Evolutionary conservation across 257 asterid genomes (phyloP).

Genomic region (Solanum pinnatisectum): DNA sequence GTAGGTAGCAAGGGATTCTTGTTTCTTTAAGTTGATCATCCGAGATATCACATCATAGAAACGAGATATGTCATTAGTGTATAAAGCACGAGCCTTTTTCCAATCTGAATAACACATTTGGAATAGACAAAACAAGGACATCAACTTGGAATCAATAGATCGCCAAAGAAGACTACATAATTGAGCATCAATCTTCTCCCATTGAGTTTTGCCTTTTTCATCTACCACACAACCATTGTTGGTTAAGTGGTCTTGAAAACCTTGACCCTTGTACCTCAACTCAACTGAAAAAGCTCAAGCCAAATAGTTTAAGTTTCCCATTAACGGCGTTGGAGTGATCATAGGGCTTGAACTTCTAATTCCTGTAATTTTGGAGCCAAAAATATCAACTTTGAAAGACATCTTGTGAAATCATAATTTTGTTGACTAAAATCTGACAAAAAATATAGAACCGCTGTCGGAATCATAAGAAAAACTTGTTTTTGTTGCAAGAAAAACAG

Average conservation of each 20-base stretch:
- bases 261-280: background rate
- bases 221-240: background rate
- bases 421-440: background rate
- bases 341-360: background rate
- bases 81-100: background rate
- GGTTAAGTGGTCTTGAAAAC: background rate
- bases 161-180: background rate
- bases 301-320: background rate
- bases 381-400: background rate
- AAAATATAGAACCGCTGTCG: background rate
- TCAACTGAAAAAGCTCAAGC: background rate
- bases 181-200: background rate
- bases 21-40: background rate
- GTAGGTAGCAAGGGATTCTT: background rate
- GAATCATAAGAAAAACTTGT: background rate
- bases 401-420: background rate
- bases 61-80: background rate
- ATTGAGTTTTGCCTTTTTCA: background rate
- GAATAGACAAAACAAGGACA: background rate
- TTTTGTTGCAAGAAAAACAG: background rate
- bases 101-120: background rate
- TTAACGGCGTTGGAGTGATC: background rate
- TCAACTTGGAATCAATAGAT: background rate
- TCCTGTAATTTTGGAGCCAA: background rate
- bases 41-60: background rate